Base-by-base conservation (phyloP, 495 filamentous ascomycete genomes). In the Penicillium bovifimosum region DNA sequence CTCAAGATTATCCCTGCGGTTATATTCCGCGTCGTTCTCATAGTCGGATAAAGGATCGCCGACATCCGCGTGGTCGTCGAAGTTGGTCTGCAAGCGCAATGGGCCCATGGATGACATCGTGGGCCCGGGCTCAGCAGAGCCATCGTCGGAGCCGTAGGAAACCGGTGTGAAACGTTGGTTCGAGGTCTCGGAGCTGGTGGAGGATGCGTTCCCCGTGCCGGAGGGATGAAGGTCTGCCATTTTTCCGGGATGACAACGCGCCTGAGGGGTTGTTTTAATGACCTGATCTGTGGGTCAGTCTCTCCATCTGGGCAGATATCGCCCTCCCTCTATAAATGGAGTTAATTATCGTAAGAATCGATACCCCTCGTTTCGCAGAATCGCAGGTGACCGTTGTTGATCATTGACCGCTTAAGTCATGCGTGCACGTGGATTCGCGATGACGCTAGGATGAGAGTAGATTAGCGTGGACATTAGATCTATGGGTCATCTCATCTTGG, bases 1-100 rank as follows among this genome's bases (percentile, higher is more conserved):
- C 43, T 63, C 59, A 13, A 60, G 34, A 45, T 70, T 70, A n/a
- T 61, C 63, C 7, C 60, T 61, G 5, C 69, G 62, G 18, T 72
- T 59, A 46, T 68, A 71, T 17, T 49, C 52, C 40, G 60, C 52
- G 11, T 55, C 54, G 9, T 63, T 58, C 18, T 65, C 68, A 10
- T 59, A 54, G 35, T 68, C 73, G 42, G 52, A 58, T 31, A 54
- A 38, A 52, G 54, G 46, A 9, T 43, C 51, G 28, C n/a, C 55
- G n/a, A 20, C 41, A 13, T 44, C 58, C 8, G 53, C 47, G 3
- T 48, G 24, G 9, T 61, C 50, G 10, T 54, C 61, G 17, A 74
- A 69, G 50, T 76, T 58, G 3, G 73, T 76, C 47, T 74, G 62
- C 16, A 76, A 32, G 14, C 55, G 63, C 36, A 74, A 50, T 1